Evolutionary conservation across 2,329 filamentous ascomycete genomes (phyloP).

Genomic region (Sclerotinia nivalis): DNA sequence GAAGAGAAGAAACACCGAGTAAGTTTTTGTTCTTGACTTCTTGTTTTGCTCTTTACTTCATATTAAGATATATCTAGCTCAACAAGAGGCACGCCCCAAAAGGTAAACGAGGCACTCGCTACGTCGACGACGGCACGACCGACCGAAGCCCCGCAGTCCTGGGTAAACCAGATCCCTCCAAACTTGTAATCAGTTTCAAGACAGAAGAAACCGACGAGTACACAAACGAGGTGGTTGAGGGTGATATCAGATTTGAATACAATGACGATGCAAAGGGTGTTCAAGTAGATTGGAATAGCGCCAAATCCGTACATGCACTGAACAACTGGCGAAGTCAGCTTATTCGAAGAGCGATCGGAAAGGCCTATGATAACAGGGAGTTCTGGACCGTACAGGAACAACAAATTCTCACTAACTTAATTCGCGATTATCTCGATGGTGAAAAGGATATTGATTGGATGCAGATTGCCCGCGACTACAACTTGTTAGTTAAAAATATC

Average conservation of each 20-base stretch:
- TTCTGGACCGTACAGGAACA: conserved; percentile 17
- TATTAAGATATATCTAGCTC: not conserved
- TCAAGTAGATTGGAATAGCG: not conserved
- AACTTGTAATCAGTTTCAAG: not conserved
- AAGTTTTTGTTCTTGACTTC: not conserved
- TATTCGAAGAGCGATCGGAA: conserved; percentile 5
- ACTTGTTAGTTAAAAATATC: not conserved
- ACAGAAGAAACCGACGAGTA: not conserved
- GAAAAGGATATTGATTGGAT: conserved; percentile 13
- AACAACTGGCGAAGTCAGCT: conserved; percentile 15
- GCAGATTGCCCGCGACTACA: conserved; percentile 8
- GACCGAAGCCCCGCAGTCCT: not conserved
- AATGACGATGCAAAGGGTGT: not conserved
- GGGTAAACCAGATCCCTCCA: not conserved
- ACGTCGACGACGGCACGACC: conserved; percentile 14
- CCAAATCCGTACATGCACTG: not conserved
- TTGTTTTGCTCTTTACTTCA: no score
- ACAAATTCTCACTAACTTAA: not conserved
- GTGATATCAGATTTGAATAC: not conserved
- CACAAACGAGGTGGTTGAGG: not conserved
- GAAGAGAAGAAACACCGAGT: conserved; percentile 1
- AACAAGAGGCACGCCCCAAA: not conserved
- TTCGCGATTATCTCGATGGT: not conserved
- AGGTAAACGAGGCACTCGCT: conserved; percentile 6
- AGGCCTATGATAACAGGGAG: not conserved